Conservation (phyloP, 75 land plant genomes). For the Cupressus sempervirens region DNA sequence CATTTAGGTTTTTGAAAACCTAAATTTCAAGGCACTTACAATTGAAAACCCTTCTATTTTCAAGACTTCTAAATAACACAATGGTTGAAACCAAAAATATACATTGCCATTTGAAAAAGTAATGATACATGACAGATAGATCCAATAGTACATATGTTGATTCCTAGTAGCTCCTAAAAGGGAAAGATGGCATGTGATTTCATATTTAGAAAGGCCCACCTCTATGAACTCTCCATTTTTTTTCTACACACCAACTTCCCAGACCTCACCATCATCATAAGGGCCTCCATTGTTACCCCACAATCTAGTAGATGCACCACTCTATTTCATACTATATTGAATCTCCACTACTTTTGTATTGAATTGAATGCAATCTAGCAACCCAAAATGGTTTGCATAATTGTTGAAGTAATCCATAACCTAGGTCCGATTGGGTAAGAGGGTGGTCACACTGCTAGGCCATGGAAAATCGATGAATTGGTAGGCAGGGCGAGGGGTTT, state of each 20-base stretch:
- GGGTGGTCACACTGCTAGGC: conserved; percentile 26
- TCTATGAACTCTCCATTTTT: conserved; percentile 16
- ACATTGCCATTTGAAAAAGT: too few species aligned
- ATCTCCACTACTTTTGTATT: conserved; percentile 52
- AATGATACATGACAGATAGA: neutral
- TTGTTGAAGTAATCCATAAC: conserved; percentile 61
- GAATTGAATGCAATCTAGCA: conserved; percentile 39
- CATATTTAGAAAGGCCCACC: conserved; percentile 10
- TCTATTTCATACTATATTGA: conserved; percentile 15
- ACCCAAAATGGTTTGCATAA: conserved; percentile 60
- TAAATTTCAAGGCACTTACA: too few species aligned
- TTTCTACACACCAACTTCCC: conserved; percentile 52
- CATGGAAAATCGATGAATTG: conserved; percentile 79
- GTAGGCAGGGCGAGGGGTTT: conserved; percentile 52
- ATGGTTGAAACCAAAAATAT: too few species aligned
- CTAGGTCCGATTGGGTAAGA: conserved; percentile 40
- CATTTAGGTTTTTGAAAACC: too few species aligned
- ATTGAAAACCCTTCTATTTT: too few species aligned
- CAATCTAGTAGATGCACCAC: neutral
- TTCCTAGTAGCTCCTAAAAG: neutral
- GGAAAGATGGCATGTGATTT: neutral
- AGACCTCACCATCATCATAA: conserved; percentile 25
- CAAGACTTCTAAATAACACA: too few species aligned
- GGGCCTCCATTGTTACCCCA: conserved; percentile 26
- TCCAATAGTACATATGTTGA: neutral